Evolutionary conservation across 1,284 basidiomycete species (phyloP), one percentile per base, ranked within the genome.

Genomic region (Mycosarcoma mackinlayi): DNA sequence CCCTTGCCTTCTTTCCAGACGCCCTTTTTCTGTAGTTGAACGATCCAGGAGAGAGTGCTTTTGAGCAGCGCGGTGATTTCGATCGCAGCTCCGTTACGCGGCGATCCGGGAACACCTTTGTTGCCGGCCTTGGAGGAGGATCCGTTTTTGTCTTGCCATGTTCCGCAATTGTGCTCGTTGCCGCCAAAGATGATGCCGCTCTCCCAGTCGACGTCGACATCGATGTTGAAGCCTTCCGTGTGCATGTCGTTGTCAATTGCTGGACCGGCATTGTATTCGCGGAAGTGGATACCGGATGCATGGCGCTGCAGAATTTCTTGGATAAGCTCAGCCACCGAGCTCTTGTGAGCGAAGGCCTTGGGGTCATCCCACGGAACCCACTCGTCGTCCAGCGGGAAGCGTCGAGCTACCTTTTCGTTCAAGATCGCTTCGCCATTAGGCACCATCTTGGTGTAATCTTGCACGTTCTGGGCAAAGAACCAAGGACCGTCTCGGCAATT

Each of bases 401-500:
- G 89, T 23, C 95, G 88, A 81, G 90, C 92, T 56, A 98, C 90
- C 3, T 86, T 85, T 78, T 95, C 93, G 2, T 88, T 86, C 37
- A 98, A 87, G 55, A 98, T 87, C 0, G 88, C 85, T 31, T 91
- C 82, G 3, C 96, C 95, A 67, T 93, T 90, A 0, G 94, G 93
- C 1, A 91, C 92, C 84, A 88, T 90, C 58, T 85, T 86, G 35
- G 89, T 89, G 83, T 97, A 98, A 84, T 98, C 94, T 81, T 98
- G 95, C 57, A 98, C 95, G 79, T 92, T 96, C 83, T 98, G 95
- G 57, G 97, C 84, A 91, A 98, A 96, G 92, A 94, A 98, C 95
- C 94, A 96, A 25, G 93, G 92, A 6, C 91, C 91, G 79, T 94
- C 92, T 41, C 93, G 89, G 9, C 92, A 94, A 79, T 94, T 94